Base-by-base conservation (phyloP, 2,329 filamentous ascomycete species). In the Arthrobotrys sinensis region DNA sequence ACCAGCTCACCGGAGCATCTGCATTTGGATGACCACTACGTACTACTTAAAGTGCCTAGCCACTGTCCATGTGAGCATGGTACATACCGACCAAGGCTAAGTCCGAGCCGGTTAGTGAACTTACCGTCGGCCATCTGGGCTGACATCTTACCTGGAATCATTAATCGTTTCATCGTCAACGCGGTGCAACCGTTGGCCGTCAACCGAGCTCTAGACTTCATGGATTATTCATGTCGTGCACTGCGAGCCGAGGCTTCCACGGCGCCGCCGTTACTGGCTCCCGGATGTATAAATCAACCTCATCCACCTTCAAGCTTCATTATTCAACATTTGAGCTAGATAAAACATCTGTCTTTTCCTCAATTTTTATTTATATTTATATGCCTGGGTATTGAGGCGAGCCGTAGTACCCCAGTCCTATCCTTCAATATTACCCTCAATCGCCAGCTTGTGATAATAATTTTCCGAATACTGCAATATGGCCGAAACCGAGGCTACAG, bases 141-240 rank as follows among this genome's bases (percentile, higher is more conserved):
- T n/a, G 43, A 16, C 43, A 19, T 5, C 28, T 55, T 36, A 36
- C 52, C 52, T 19, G 52, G 52, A 57, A 34, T 38, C 4, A 38
- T 38, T 12, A 24, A 28, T 28, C 24, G 24, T 28, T 4, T 19
- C 43, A 38, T 65, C 68, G 68, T 48, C 21, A 72, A 72, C 36
- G n/a, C 57, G 57, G 60, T 32, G 36, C 57, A 72, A 65, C 57
- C 38, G 48, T 32, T 65, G 19, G 11, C 32, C 55, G 55, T 36
- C 55, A 60, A 43, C 55, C 55, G 52, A 24, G 55, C 21, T 60
- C 55, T 28, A 38, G 55, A 60, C 24, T 21, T 19, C 55, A 40
- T 60, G 55, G 55, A 57, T 57, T 43, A 60, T 28, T 60, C 36
- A 28, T 43, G 34, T 28, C 10, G 34, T 43, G 19, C 24, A 4